Evolutionary conservation across 2,329 filamentous ascomycete genomes (phyloP), one percentile per base, ranked within the genome.

Genomic region (Madurella mycetomatis): DNA sequence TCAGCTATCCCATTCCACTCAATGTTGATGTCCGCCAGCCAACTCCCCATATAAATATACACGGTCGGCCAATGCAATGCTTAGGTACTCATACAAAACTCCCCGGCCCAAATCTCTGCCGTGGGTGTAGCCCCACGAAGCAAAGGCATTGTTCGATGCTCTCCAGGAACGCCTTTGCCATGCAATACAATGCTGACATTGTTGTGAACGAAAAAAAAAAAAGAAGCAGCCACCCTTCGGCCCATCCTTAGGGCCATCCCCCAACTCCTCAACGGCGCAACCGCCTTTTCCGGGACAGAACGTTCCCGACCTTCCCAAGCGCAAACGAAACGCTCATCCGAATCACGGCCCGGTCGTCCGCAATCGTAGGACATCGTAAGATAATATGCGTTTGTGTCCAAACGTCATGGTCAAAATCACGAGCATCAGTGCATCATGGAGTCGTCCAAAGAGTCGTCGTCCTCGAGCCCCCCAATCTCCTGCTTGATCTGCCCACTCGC

Each of bases 401-500:
- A 61, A 62, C 63, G 57, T 69, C 51, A 47, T 57, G 34, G 13
- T 55, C 47, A 58, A 41, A 54, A 45, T 55, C 51, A 54, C 53
- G 52, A 44, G 54, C 47, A 53, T 62, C 58, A 82, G 72, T 72
- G 73, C 72, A 82, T 82, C 77, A 84, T 83, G 57, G 80, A 83
- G 67, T 85, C 82, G 58, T 85, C 81, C 70, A 88, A 84, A 53
- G 85, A 81, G 54, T 88, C 84, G 56, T 89, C 86, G 53, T 91
- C 86, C 65, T 95, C 90, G 54, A 97, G 81, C 64, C 86, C 87
- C 75, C 97, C 92, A 74, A 99, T 96, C 16, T 90, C 91, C 69
- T 96, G 91, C 73, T 97, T 99, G 72, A 99, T 96, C 70, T 91
- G 87, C 59, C 89, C 87, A 61, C 90, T 91, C 64, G 92, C 90